These are phyloP conservation scores for Staphylotrichum longicolle DNA, from an alignment of 495 filamentous ascomycete genomes.

Conservation along the genomic window DNA sequence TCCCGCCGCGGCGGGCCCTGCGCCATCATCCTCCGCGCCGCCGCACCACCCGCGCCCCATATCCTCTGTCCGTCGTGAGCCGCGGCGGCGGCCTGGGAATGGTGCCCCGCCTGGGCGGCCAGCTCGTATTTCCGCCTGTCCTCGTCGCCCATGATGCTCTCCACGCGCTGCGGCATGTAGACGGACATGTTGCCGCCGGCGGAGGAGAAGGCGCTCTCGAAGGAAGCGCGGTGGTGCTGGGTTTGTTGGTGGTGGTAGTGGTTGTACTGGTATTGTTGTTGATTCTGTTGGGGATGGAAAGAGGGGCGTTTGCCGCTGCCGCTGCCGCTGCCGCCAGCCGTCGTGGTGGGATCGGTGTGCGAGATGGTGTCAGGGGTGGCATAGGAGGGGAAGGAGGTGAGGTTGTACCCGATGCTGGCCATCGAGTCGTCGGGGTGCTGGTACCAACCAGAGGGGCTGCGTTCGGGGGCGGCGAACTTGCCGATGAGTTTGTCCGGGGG, in stretches of 20 bases:
- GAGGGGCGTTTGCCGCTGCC: no score
- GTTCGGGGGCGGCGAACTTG: conserved; percentile 61
- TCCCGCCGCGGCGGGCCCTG: conserved; percentile 38
- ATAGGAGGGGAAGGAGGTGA: not conserved
- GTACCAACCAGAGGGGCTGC: conserved; percentile 61
- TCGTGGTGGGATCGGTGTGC: not conserved
- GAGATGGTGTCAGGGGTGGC: no score
- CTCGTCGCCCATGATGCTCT: conserved; percentile 79
- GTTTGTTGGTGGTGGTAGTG: not conserved
- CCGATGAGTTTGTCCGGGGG: conserved; percentile 74
- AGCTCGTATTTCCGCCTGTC: conserved; percentile 68
- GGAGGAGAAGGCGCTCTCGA: conserved; percentile 65
- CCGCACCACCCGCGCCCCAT: conserved; percentile 24
- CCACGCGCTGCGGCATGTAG: conserved; percentile 72
- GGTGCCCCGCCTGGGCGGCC: conserved; percentile 53
- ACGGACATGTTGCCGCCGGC: conserved; percentile 60
- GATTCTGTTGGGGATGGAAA: no score
- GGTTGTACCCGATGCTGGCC: conserved; percentile 43
- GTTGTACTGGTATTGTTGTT: not conserved
- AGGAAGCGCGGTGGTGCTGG: conserved; percentile 58
- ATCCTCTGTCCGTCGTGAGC: no score
- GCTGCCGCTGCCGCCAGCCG: no score
- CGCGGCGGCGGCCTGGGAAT: no score
- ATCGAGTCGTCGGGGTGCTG: conserved; percentile 61
- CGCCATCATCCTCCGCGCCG: no score